A percentile compares a stretch with the other conserved stretches of the same genome.
Conservation (phyloP, 805 yeast species). For the Kuraishia borneana region DNA sequence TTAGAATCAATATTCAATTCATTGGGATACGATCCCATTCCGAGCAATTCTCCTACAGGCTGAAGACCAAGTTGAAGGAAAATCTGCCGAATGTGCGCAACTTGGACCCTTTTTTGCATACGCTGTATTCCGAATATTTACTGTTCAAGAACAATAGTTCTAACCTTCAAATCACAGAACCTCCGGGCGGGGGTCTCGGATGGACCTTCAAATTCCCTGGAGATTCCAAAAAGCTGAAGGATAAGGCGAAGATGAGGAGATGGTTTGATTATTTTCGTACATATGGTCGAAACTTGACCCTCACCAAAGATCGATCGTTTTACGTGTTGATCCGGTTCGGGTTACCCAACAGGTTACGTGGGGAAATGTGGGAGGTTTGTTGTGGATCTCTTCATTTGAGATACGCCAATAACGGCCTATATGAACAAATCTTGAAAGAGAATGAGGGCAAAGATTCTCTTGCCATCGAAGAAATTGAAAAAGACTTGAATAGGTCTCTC, state of each 20-base stretch:
- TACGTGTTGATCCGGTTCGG: constrained; percentile 83
- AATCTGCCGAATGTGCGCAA: constrained; percentile 53
- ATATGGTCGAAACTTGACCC: constrained; percentile 75
- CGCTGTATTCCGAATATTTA: constrained; percentile 80
- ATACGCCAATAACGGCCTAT: constrained; percentile 48
- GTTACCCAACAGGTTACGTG: constrained; percentile 86
- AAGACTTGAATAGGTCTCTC: constrained; percentile 85
- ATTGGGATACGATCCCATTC: constrained; percentile 71
- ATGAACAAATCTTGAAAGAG: constrained; percentile 43
- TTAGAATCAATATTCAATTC: constrained; percentile 56
- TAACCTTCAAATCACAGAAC: constrained; percentile 29
- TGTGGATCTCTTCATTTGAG: constrained; percentile 78
- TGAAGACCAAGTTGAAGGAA: constrained; percentile 49
- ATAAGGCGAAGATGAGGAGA: constrained; percentile 74
- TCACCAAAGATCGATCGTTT: constrained; percentile 66
- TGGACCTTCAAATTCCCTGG: constrained; percentile 83
- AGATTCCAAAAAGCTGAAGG: constrained; percentile 62
- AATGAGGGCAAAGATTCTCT: constrained; percentile 56
- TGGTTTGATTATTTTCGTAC: constrained; percentile 88
- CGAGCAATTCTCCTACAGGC: constrained; percentile 64
- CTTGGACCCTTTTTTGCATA: constrained; percentile 51
- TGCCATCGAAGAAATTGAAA: constrained; percentile 94
- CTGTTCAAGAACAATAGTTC: constrained; percentile 45
- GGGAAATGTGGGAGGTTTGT: constrained; percentile 92
- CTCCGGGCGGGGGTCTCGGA: constrained; percentile 84